A percentile compares a stretch with the other conserved stretches of the same genome.
phyloP scores from a whole-genome alignment of 352 stramenopile species.

The Nothophytophthora sp. region DNA sequence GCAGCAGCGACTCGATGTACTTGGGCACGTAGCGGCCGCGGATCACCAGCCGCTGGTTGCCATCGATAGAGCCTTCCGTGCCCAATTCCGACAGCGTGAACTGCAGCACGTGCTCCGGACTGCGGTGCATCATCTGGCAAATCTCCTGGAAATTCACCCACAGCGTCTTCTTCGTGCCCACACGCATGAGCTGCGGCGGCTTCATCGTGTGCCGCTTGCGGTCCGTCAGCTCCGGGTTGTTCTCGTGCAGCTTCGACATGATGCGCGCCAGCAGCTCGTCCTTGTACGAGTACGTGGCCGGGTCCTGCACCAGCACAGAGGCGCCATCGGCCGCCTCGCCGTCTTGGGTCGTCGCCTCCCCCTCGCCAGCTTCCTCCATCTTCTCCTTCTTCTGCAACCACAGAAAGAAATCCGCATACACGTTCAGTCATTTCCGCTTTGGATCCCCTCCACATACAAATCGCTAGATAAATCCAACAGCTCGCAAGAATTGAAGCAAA shows the following conservation, averaged over 20 bases:
- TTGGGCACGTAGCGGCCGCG: slow-evolving; percentile 98
- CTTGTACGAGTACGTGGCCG: slow-evolving; percentile 94
- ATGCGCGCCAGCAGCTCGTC: slow-evolving; percentile 95
- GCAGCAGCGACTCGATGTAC: slow-evolving; percentile 99
- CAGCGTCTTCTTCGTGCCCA: slow-evolving; percentile 98
- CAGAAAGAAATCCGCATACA: too few species aligned
- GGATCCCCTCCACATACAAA: too few species aligned
- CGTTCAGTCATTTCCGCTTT: slow-evolving; percentile 16
- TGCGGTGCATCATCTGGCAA: slow-evolving; percentile 98
- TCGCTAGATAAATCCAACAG: too few species aligned
- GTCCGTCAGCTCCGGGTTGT: slow-evolving; percentile 97
- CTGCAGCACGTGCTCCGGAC: slow-evolving; percentile 98
- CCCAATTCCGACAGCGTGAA: slow-evolving; percentile 99
- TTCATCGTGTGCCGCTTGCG: slow-evolving; percentile 94
- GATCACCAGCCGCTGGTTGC: slow-evolving; percentile 98
- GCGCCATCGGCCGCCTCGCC: slow-evolving; percentile 38
- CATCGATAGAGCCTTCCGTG: slow-evolving; percentile 99
- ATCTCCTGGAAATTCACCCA: slow-evolving; percentile 99
- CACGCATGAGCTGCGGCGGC: slow-evolving; percentile 87
- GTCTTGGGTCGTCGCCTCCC: slow-evolving; percentile 21
- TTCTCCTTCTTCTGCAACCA: slow-evolving; percentile 78
- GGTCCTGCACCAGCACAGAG: slow-evolving; percentile 84
- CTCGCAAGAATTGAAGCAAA: too few species aligned
- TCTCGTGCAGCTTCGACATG: slow-evolving; percentile 94
- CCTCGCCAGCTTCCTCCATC: slow-evolving; percentile 21